Conservation (phyloP, 2,329 filamentous ascomycete genomes). For the Trichoderma pleuroti region DNA sequence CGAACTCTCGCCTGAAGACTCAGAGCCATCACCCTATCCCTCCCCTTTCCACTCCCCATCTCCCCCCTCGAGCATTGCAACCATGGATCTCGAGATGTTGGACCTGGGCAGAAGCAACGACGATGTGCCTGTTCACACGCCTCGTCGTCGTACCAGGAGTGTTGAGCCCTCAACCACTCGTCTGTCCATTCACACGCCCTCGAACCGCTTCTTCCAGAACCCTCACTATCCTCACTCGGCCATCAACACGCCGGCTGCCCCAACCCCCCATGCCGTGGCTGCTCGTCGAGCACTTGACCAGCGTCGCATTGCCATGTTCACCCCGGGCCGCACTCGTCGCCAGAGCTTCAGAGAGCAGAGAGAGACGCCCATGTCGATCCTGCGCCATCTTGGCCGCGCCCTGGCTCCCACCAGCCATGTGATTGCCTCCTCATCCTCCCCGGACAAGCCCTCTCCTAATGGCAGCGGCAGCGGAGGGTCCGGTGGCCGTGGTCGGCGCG, state of each 20-base stretch:
- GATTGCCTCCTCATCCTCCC: constrained; percentile 45
- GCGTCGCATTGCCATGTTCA: constrained; percentile 57
- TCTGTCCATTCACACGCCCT: constrained; percentile 42
- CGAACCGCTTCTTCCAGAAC: constrained; percentile 36
- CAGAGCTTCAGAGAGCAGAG: constrained; percentile 54
- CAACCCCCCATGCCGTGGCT: constrained; percentile 60
- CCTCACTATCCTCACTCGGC: constrained; percentile 35
- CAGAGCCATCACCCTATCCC: background rate
- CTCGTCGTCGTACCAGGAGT: constrained; percentile 29
- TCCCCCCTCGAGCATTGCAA: background rate
- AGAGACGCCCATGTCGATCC: constrained; percentile 52
- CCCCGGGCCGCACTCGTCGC: constrained; percentile 56
- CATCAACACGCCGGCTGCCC: constrained; percentile 43
- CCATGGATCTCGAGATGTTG: constrained; percentile 6
- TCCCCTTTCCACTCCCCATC: background rate
- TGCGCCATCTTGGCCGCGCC: constrained; percentile 52
- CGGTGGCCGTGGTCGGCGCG: constrained; percentile 29
- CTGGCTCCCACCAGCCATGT: constrained; percentile 49
- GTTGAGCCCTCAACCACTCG: constrained; percentile 40
- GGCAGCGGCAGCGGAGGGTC: constrained; percentile 28
- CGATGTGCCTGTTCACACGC: constrained; percentile 23
- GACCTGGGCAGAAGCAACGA: background rate
- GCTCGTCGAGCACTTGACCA: constrained; percentile 57
- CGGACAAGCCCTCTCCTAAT: constrained; percentile 28
- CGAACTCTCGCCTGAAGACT: background rate